Evolutionary conservation across 306 rosid genomes (phyloP), one percentile per base, ranked within the genome.

Genomic region (Luffa acutangula): DNA sequence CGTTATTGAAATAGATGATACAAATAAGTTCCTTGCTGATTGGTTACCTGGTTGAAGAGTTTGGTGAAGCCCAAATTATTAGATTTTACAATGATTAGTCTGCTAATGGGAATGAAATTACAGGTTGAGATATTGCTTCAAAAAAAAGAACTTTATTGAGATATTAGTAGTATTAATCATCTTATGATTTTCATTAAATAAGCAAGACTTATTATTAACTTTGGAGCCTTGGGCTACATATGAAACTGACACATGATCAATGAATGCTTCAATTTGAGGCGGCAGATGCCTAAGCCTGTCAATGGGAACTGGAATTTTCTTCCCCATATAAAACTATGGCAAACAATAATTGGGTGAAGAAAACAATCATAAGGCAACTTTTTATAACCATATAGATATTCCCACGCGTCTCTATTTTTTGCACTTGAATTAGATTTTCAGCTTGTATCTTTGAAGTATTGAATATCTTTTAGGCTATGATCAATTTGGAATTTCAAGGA

Each of bases 401-500:
- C 42, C n/a, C 31, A 2, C 25, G 5, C 11, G 41, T 71, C 11
- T 37, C 76, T 41, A 43, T 43, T 12, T 58, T 52, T 53, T 9
- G n/a, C 45, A 3, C 52, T 13, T 49, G 34, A 25, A 52, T 75
- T 51, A n/a, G 46, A 7, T 33, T 75, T 59, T 66, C 73, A 73
- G 85, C 75, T 62, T 75, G 59, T 76, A 57, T 84, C 72, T 70
- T 37, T 57, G 57, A 62, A 33, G n/a, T 51, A 21, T 66, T 75
- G 70, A 45, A 36, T 53, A 58, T 78, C 71, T 49, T 3, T 65
- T 56, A 96, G 98, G 98, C 85, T 96, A 96, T 82, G 98, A 89
- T 71, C 97, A 91, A 70, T 93, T 96, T 85, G 99, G 99, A 72
- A 85, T 88, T 82, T 93, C 99, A 70, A 85, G 97, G 56, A 90